Base-by-base conservation (phyloP, 1,139 yeast species). In the Yamadazyma oceani region DNA sequence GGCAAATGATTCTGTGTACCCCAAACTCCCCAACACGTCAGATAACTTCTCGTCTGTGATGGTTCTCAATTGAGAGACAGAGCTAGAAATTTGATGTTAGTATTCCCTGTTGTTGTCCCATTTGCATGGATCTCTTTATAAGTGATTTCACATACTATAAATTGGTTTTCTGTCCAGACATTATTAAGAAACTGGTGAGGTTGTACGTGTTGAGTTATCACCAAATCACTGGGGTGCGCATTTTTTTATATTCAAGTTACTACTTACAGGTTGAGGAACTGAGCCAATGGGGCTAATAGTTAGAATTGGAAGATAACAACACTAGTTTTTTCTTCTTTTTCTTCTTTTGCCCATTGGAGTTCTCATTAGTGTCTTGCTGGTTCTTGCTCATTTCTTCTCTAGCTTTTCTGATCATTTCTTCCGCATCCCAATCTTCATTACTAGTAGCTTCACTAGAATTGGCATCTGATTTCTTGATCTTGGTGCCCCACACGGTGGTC, bases 401-500 rank as follows among this genome's bases (percentile, higher is more conserved):
- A 2, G 78, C 76, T 42, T 62, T 66, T 23, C 78, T 57, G 31
- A 75, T 64, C 66, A 75, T 63, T 46, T 77, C 82, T 35, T 70
- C 73, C 2, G 75, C 67, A 33, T 66, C 69, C 66, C 70, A 62
- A 33, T 66, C 74, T 25, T 63, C 68, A n/a, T 58, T 64, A 26
- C 58, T 64, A 11, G 51, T 58, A 4, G 51, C 55, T 13, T 55
- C 57, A 19, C 39, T 22, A 2, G 36, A 16, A 10, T 23, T 16
- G 8, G 32, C 40, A 28, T 73, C 74, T 1, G 66, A 51, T 40
- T 68, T 70, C 7, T 74, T 75, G 7, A 79, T 75, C 40, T 60
- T 64, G 0, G 84, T 78, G 0, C 85, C 85, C 85, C 85, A 80
- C 2, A 80, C 73, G 1, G 84, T 73, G 3, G 77, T 73, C 33